Evolutionary conservation across 306 rosid species (phyloP), one percentile per base, ranked within the genome.

Genomic region (Dryas drummondii): DNA sequence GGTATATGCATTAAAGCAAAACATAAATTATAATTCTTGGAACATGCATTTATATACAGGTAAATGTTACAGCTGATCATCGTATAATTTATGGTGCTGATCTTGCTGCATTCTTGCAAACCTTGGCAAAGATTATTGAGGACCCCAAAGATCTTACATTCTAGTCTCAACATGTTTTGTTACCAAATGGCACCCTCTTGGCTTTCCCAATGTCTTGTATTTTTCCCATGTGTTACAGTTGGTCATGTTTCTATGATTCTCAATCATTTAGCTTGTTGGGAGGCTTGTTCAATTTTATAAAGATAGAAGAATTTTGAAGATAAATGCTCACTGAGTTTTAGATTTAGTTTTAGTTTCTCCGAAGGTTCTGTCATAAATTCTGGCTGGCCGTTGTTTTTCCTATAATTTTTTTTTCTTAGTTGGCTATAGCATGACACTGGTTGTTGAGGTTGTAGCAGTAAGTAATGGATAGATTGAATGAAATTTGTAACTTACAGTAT

Each of bases 21-120:
- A 68, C 44, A 54, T 61, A 58, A 55, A 77, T 79, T 76, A 62
- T 82, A 71, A 78, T 70, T 54, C 73, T 45, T 71, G 63, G 40
- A 70, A 65, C 57, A 41, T 70, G 50, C 71, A 74, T 77, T 51
- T 16, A 52, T 71, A 32, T 84, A 66, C 89, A 96, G 99, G 97
- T 92, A 69, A 96, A 92, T 84, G 88, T 96, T 68, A 96, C 99
- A 0, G 99, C 99, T n/a, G 99, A 96, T 83, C 99, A 96, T 82
- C 92, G 99, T 16, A 88, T 96, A 66, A 92, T 96, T 78, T 96
- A 96, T 5, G 98, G 99, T 55, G 86, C 98, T 42, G 97, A 96
- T 78, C 88, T 96, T 58, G 98, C 99, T 80, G 65, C 89, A 4
- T 96, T 96, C 94, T 89, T 96, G 93, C 94, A 90, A 88, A 92